A percentile compares a stretch with the other conserved stretches of the same genome.
phyloP scores from a whole-genome alignment of 2,329 filamentous ascomycete genomes.

The Neobulgaria alba region DNA sequence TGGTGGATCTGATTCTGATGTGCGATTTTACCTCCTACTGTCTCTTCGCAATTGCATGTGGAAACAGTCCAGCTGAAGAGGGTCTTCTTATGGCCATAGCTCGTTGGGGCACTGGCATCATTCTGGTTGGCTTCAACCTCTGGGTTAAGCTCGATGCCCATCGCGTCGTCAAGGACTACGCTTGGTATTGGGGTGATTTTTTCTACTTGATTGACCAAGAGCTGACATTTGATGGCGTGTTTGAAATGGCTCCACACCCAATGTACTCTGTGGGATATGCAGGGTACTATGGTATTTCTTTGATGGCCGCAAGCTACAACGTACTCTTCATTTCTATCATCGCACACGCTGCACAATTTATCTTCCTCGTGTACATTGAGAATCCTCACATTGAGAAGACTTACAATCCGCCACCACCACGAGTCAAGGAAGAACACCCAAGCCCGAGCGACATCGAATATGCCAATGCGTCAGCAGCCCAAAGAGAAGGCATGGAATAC shows the following conservation, averaged over 20 bases:
- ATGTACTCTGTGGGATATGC: constrained; percentile 99
- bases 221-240: constrained; percentile 95
- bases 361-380: constrained; percentile 84
- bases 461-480: constrained; percentile 28
- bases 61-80: constrained; percentile 66
- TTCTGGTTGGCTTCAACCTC: constrained; percentile 84
- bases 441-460: constrained; percentile 27
- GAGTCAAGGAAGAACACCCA: constrained; percentile 34
- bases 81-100: constrained; percentile 56
- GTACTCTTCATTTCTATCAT: constrained; percentile 95
- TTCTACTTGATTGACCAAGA: constrained; percentile 98
- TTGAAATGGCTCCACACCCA: constrained; percentile 96
- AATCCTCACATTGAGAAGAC: constrained; percentile 97
- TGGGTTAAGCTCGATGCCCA: constrained; percentile 99
- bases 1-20: constrained; percentile 96
- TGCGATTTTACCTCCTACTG: constrained; percentile 98
- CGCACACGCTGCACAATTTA: constrained; percentile 89
- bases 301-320: constrained; percentile 97
- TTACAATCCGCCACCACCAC: constrained; percentile 83
- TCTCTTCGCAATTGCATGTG: constrained; percentile 87
- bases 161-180: constrained; percentile 95
- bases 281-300: constrained; percentile 95
- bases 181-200: constrained; percentile 99
- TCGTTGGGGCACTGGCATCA: constrained; percentile 72
- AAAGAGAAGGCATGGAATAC: constrained; percentile 29